Percentiles rank a stretch among this genome's conserved stretches.
These are phyloP conservation scores for Piper longum DNA, from an alignment of 164 flowering plant genomes.

Conservation along the genomic window DNA sequence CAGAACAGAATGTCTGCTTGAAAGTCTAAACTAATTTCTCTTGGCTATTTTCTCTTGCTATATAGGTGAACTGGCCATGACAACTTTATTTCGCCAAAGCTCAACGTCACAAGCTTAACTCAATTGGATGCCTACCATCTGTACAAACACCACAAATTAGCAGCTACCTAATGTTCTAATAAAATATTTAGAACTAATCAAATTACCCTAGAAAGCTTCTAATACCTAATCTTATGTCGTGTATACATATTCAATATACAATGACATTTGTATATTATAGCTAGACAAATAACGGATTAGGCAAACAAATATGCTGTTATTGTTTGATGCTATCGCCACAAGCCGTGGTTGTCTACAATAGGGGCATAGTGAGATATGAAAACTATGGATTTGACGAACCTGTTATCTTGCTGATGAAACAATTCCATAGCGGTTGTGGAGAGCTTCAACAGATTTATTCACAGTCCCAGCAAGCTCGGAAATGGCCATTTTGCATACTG, in stretches of 20 bases:
- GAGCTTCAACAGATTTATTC: conserved; percentile 47
- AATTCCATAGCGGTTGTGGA: conserved; percentile 42
- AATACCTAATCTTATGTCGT: not conserved
- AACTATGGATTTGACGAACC: not conserved
- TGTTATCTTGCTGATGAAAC: conserved; percentile 14
- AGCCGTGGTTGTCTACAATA: no score
- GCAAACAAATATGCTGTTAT: no score
- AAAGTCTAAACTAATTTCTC: not conserved
- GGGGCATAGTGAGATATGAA: not conserved
- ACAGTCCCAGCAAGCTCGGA: conserved; percentile 43
- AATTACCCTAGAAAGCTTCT: no score
- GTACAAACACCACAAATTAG: no score
- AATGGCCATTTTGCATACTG: conserved; percentile 59
- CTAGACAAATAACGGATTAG: no score
- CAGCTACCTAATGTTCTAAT: no score
- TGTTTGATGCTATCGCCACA: no score
- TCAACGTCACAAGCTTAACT: conserved; percentile 24
- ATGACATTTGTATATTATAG: no score
- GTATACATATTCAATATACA: no score
- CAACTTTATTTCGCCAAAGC: conserved; percentile 31
- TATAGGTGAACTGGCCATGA: conserved; percentile 13
- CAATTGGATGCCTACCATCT: conserved; percentile 6
- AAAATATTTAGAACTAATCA: no score
- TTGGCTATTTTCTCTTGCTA: not conserved
- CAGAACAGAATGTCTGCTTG: conserved; percentile 42